These are phyloP conservation scores for Exophiala dermatitidis DNA, from an alignment of 2,329 filamentous ascomycete genomes.

Conservation along the genomic window DNA sequence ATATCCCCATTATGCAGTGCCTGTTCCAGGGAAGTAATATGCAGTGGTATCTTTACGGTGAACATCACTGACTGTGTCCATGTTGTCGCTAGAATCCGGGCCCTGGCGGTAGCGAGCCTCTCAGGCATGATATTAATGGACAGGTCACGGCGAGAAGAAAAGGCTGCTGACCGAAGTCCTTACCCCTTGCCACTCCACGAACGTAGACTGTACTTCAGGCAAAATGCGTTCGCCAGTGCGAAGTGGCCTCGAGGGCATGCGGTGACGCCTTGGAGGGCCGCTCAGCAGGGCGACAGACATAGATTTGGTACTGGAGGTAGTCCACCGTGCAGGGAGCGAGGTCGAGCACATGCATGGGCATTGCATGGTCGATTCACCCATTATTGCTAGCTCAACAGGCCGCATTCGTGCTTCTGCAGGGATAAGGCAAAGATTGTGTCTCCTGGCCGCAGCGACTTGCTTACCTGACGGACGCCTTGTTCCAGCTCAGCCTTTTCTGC, in stretches of 20 bases:
- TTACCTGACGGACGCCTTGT: conserved; percentile 1
- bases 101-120: no score
- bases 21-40: no score
- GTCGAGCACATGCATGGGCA: background rate
- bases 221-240: background rate
- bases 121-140: no score
- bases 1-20: no score
- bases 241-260: background rate
- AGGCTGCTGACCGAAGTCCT: no score
- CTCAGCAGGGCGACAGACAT: background rate
- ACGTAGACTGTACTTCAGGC: no score
- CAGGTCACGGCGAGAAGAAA: no score
- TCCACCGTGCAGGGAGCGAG: background rate
- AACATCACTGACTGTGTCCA: no score
- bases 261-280: background rate
- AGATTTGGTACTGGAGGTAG: background rate
- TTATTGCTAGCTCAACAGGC: background rate
- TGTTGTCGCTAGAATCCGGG: no score
- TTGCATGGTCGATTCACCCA: background rate
- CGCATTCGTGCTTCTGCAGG: conserved; percentile 13
- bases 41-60: no score
- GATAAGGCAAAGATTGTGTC: background rate
- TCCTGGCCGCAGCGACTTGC: background rate
- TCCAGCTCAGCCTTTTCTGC: conserved; percentile 6
- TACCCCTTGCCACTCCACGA: background rate